Evolutionary conservation across 1,284 basidiomycete species (phyloP).

Genomic region (Leccinum subrobustum): DNA sequence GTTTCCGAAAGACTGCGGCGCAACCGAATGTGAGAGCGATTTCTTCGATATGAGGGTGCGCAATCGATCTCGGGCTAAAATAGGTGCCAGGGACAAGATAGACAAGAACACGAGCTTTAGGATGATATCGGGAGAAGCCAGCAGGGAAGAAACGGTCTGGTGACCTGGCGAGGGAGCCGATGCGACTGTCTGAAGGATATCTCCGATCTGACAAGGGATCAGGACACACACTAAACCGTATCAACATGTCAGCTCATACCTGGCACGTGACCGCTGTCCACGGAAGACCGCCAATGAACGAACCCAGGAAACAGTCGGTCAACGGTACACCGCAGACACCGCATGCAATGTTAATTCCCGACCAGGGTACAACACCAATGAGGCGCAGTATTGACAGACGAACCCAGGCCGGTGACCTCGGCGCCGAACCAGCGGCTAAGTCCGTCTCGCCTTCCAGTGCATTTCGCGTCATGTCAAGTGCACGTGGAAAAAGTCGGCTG

Average conservation of each 20-base stretch:
- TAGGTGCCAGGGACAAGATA: slow-evolving; percentile 74
- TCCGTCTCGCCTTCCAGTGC: slow-evolving; percentile 58
- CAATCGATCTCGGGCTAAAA: slow-evolving; percentile 65
- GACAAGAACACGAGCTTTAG: slow-evolving; percentile 72
- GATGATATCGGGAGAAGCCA: slow-evolving; percentile 70
- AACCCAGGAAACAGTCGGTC: slow-evolving; percentile 72
- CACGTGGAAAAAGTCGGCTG: slow-evolving; percentile 76
- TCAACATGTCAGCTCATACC: slow-evolving; percentile 38
- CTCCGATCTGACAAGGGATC: slow-evolving; percentile 58
- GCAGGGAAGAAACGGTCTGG: slow-evolving; percentile 68
- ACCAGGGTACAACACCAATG: slow-evolving; percentile 91
- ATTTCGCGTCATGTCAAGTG: slow-evolving; percentile 75
- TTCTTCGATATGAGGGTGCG: slow-evolving; percentile 51
- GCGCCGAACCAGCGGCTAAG: slow-evolving; percentile 32
- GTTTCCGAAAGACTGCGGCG: slow-evolving; percentile 25
- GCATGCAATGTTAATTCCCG: slow-evolving; percentile 91
- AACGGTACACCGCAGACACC: slow-evolving; percentile 82
- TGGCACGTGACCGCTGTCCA: slow-evolving; percentile 89
- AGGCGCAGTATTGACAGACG: slow-evolving; percentile 82
- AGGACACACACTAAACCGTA: slow-evolving; percentile 7
- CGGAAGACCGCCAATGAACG: slow-evolving; percentile 77
- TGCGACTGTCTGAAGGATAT: slow-evolving; percentile 77
- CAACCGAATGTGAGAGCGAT: slow-evolving; percentile 27
- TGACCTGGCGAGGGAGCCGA: slow-evolving; percentile 64
- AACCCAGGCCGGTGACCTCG: slow-evolving; percentile 73